Evolutionary conservation across 2,329 filamentous ascomycete genomes (phyloP).

Genomic region (Aspergillus ochraceoroseus): DNA sequence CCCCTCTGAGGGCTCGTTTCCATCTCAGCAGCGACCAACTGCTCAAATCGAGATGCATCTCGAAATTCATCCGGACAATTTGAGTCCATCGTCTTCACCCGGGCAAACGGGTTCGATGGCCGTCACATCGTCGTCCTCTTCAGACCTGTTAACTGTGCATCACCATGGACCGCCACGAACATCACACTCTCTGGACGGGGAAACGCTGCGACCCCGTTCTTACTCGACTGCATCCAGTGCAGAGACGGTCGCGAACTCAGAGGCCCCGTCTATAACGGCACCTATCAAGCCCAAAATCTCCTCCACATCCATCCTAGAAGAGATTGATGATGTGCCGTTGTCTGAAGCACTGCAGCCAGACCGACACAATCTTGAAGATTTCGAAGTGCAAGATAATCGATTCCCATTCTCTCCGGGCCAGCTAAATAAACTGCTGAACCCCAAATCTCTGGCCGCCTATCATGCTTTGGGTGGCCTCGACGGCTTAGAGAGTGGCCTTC

Average conservation of each 20-base stretch:
- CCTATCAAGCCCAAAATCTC: conserved; percentile 1
- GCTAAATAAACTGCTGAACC: conserved; percentile 81
- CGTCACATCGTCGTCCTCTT: conserved; percentile 8
- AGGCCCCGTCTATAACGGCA: conserved; percentile 15
- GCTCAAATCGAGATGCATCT: neutral
- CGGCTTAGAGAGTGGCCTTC: conserved; percentile 74
- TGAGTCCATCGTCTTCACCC: conserved; percentile 9
- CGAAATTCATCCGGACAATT: conserved; percentile 4
- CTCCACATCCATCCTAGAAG: neutral
- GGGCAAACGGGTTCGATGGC: conserved; percentile 2
- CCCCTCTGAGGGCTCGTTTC: conserved; percentile 2
- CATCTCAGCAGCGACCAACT: conserved; percentile 2
- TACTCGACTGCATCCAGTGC: conserved; percentile 39
- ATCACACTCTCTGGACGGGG: conserved; percentile 39
- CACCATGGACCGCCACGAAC: conserved; percentile 27
- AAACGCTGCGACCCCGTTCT: conserved; percentile 43
- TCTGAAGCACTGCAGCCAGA: conserved; percentile 67
- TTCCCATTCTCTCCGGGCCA: conserved; percentile 78
- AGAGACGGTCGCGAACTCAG: conserved; percentile 34
- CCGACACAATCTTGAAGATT: conserved; percentile 69
- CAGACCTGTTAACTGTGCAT: conserved; percentile 26
- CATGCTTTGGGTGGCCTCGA: conserved; percentile 70
- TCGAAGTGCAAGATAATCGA: conserved; percentile 69
- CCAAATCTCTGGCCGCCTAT: conserved; percentile 79
- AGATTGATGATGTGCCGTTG: conserved; percentile 34